phyloP scores from a whole-genome alignment of 2,329 filamentous ascomycete genomes.

The Colletotrichum trifolii region DNA sequence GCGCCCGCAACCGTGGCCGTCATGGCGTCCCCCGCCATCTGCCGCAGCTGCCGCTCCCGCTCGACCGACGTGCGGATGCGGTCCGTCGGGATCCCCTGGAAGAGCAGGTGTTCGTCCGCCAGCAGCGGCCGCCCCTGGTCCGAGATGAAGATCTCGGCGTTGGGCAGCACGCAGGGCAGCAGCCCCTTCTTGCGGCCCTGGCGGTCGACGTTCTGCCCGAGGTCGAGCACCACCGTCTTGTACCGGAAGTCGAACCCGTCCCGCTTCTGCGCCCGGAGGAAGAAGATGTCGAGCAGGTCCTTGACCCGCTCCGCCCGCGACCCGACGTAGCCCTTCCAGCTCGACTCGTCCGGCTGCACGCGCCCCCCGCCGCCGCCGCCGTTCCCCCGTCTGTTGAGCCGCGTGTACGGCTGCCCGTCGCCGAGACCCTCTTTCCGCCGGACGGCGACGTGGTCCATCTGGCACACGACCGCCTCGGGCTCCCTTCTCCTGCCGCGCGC shows the following conservation, averaged over 20 bases:
- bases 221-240: slow-evolving; percentile 65
- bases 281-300: slow-evolving; percentile 74
- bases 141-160: slow-evolving; percentile 69
- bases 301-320: slow-evolving; percentile 68
- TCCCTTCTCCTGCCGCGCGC: slow-evolving; percentile 43
- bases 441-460: slow-evolving; percentile 67
- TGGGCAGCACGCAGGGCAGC: slow-evolving; percentile 75
- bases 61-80: slow-evolving; percentile 73
- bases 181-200: slow-evolving; percentile 66
- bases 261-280: slow-evolving; percentile 58
- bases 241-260: slow-evolving; percentile 61
- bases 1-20: slow-evolving; percentile 76
- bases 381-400: slow-evolving; percentile 65
- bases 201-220: slow-evolving; percentile 80
- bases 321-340: slow-evolving; percentile 61
- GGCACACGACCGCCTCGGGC: slow-evolving; percentile 66
- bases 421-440: slow-evolving; percentile 64
- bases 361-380: slow-evolving; percentile 48
- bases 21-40: slow-evolving; percentile 86
- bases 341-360: slow-evolving; percentile 62
- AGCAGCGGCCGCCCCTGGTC: slow-evolving; percentile 69
- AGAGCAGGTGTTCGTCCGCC: slow-evolving; percentile 69
- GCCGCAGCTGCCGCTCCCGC: slow-evolving; percentile 69
- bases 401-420: slow-evolving; percentile 65
- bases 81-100: slow-evolving; percentile 77